Conservation (phyloP, 2,329 filamentous ascomycete species). For the Cordyceps fumosorosea region DNA sequence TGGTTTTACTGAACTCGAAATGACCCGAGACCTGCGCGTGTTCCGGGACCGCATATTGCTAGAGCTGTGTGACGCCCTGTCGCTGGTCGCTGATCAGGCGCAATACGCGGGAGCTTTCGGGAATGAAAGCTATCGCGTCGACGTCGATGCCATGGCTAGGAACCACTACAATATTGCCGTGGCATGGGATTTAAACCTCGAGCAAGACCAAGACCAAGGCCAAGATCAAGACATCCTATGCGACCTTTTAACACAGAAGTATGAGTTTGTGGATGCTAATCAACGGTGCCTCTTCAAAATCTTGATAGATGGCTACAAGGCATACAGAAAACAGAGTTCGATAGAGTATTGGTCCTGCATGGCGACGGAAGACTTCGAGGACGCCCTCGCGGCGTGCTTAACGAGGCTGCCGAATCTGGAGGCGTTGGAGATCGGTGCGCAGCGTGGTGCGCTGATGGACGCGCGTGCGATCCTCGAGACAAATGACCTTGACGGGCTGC, state of each 20-base stretch:
- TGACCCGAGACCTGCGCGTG: neutral
- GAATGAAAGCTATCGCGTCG: neutral
- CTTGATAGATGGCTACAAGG: neutral
- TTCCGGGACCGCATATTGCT: neutral
- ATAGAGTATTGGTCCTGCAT: neutral
- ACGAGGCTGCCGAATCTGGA: neutral
- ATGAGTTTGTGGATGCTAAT: no score
- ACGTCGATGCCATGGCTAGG: neutral
- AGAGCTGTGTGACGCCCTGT: neutral
- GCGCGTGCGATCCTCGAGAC: neutral
- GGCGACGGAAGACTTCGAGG: neutral
- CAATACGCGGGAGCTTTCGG: neutral
- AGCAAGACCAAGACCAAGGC: neutral
- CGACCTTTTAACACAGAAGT: no score
- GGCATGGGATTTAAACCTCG: neutral
- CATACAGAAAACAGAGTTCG: neutral
- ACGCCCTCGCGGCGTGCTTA: neutral
- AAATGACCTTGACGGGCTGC: neutral
- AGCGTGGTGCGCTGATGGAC: neutral
- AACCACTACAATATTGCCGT: neutral
- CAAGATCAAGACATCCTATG: no score
- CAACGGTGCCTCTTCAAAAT: neutral
- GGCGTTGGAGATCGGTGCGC: neutral
- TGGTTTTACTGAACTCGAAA: neutral
- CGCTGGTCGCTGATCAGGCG: neutral